Evolutionary conservation across 495 filamentous ascomycete species (phyloP).

Genomic region (Glarea lozoyensis): DNA sequence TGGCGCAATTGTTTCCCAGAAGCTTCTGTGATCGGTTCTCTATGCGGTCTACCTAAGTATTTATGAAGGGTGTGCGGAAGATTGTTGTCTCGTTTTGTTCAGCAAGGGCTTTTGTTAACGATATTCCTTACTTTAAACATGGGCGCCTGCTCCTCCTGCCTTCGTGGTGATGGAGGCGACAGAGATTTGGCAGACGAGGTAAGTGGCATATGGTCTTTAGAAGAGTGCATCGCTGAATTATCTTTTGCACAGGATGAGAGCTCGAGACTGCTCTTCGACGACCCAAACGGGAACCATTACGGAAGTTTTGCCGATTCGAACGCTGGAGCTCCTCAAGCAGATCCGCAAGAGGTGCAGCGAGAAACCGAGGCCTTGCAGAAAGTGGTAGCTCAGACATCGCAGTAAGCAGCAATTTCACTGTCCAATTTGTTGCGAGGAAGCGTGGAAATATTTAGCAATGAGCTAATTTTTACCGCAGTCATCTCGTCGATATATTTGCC

Average conservation of each 20-base stretch:
- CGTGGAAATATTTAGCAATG: slow-evolving; percentile 2
- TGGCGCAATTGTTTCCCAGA: too few relatives aligned
- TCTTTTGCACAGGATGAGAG: slow-evolving; percentile 36
- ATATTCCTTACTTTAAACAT: too few relatives aligned
- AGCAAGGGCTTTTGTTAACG: too few relatives aligned
- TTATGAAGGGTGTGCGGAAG: too few relatives aligned
- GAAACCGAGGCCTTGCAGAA: slow-evolving; percentile 48
- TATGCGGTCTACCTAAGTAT: too few relatives aligned
- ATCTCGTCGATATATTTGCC: slow-evolving; percentile 51
- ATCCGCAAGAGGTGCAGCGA: slow-evolving; percentile 46
- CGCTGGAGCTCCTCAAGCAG: slow-evolving; percentile 33
- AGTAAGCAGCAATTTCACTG: slow-evolving; percentile 31
- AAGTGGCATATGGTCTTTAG: slow-evolving; percentile 1
- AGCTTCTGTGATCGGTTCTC: too few relatives aligned
- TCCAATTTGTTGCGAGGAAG: slow-evolving; percentile 1
- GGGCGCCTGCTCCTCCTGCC: slow-evolving; percentile 22
- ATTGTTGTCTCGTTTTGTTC: too few relatives aligned
- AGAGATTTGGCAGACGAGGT: slow-evolving; percentile 18
- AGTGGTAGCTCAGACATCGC: slow-evolving; percentile 45
- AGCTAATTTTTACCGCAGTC: slow-evolving; percentile 28
- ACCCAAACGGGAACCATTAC: slow-evolving; percentile 41
- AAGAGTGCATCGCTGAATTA: slow-evolving; percentile 3
- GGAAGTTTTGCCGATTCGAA: slow-evolving; percentile 42
- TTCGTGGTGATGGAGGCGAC: slow-evolving; percentile 10
- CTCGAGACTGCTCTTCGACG: slow-evolving; percentile 43